Conservation (phyloP, 2,329 filamentous ascomycete genomes). For the Paecilomyces sp. region DNA sequence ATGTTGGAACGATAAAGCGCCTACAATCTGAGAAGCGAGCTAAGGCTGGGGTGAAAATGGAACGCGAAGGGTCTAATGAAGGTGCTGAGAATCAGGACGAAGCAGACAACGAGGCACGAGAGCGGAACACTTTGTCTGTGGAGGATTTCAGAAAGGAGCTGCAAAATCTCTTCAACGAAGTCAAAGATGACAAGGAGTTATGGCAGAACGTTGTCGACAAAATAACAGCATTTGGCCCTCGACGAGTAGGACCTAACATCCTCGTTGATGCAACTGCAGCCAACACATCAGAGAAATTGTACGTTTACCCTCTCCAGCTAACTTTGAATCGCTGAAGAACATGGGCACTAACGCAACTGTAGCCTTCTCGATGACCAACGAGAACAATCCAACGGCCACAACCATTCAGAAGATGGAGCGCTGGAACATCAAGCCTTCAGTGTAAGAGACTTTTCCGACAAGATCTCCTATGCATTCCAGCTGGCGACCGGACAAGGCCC, state of each 20-base stretch:
- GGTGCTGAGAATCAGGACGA: slow-evolving; percentile 30
- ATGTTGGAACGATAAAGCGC: slow-evolving; percentile 68
- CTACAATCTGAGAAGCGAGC: slow-evolving; percentile 66
- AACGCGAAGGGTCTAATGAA: slow-evolving; percentile 30
- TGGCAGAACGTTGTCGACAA: slow-evolving; percentile 73
- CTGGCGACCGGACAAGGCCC: slow-evolving; percentile 83
- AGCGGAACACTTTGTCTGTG: slow-evolving; percentile 57
- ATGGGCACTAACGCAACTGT: slow-evolving; percentile 1
- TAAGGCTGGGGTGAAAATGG: slow-evolving; percentile 34
- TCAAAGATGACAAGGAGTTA: slow-evolving; percentile 61
- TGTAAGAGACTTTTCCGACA: slow-evolving; percentile 72
- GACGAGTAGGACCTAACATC: slow-evolving; percentile 78
- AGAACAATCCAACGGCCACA: slow-evolving; percentile 12
- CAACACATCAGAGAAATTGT: slow-evolving; percentile 66
- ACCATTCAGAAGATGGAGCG: slow-evolving; percentile 16
- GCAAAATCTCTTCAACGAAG: slow-evolving; percentile 55
- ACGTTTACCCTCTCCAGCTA: slow-evolving; percentile 26
- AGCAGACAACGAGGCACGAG: slow-evolving; percentile 51
- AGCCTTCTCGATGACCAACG: slow-evolving; percentile 33
- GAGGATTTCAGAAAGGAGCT: slow-evolving; percentile 74
- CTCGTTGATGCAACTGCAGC: slow-evolving; percentile 74
- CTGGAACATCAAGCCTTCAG: slow-evolving; percentile 18
- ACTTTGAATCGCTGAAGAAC: background rate
- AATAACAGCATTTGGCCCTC: slow-evolving; percentile 85
- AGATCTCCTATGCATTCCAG: slow-evolving; percentile 90